Evolutionary conservation across 2,329 filamentous ascomycete species (phyloP), one percentile per base, ranked within the genome.

Genomic region (Diplodia corticola): DNA sequence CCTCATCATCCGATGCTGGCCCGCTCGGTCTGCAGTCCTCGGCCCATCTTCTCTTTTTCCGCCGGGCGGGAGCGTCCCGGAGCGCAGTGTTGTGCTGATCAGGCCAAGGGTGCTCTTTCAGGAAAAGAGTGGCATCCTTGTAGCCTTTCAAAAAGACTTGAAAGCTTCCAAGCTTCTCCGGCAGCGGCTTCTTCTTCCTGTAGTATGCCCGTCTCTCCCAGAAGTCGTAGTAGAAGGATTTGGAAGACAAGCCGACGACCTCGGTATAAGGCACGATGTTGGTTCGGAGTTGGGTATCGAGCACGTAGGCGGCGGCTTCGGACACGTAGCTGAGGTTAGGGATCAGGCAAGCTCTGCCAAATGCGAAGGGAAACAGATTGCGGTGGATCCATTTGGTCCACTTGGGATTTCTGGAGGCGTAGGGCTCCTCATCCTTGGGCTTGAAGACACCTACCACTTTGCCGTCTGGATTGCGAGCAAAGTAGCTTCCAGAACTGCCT

Each of bases 371-470:
- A 72, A 99, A 98, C 70, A 99, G 77, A 77, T 99, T 99, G 69
- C 95, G 86, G 78, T 99, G 95, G 81, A 99, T 93, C 95, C 95
- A 99, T 80, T 99, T 99, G 72, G 96, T 98, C 94, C 94, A 98
- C 78, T 99, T 99, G 5, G 95, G 95, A 75, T 99, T 99, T 71
- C 92, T 91, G 35, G 92, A 95, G 1, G 95, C 95, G 75, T 97
- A 99, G 0, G 95, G 95, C 78, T 99, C 96, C 80, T 99, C 95
- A 72, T 99, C 95, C 80, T 99, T 99, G 49, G 95, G 95, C 78
- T 99, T 99, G 81, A 99, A 99, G 4, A 99, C 95, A 40, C 93
- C 95, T 4, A 99, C 92, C 17, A 97, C 92, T 81, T 96, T 97
- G 61, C 95, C 95, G 66, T 94, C 90, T 1, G 87, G 87, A 73